Evolutionary conservation across 306 rosid genomes (phyloP).

Genomic region (Albizia julibrissin): DNA sequence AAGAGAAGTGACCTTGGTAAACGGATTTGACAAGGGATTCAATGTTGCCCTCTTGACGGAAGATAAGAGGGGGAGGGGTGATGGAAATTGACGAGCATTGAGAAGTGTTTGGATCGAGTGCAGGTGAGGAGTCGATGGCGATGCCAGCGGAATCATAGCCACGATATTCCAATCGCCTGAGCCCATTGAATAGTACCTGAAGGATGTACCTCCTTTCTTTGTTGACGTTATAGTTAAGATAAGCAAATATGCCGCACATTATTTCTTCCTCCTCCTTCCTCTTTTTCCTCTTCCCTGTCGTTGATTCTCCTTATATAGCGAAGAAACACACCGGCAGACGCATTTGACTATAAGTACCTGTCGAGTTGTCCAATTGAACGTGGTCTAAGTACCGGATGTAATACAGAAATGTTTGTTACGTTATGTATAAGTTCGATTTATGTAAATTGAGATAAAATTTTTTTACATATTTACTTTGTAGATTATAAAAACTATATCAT

Average conservation of each 20-base stretch:
- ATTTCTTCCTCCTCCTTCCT: background rate
- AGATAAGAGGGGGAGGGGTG: constrained; percentile 58
- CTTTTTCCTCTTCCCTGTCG: background rate
- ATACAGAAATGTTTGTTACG: too few species aligned
- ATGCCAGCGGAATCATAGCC: constrained; percentile 98
- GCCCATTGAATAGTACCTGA: constrained; percentile 88
- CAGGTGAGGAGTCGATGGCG: constrained; percentile 64
- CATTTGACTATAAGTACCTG: too few species aligned
- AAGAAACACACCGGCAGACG: background rate
- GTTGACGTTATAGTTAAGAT: constrained; percentile 80
- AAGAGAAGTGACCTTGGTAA: constrained; percentile 52
- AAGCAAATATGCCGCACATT: constrained; percentile 99
- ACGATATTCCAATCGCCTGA: constrained; percentile 84
- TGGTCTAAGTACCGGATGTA: too few species aligned
- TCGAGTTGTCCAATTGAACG: too few species aligned
- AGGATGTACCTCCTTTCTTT: constrained; percentile 87
- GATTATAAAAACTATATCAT: too few species aligned
- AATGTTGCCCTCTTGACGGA: constrained; percentile 93
- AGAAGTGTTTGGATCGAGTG: constrained; percentile 24
- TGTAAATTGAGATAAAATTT: too few species aligned
- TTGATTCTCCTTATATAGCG: background rate
- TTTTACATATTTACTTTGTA: too few species aligned
- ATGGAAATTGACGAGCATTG: constrained; percentile 33
- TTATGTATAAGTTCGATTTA: too few species aligned
- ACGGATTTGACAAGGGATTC: constrained; percentile 94